Conservation (phyloP, 805 yeast genomes). For the Yarrowia alimentaria region DNA sequence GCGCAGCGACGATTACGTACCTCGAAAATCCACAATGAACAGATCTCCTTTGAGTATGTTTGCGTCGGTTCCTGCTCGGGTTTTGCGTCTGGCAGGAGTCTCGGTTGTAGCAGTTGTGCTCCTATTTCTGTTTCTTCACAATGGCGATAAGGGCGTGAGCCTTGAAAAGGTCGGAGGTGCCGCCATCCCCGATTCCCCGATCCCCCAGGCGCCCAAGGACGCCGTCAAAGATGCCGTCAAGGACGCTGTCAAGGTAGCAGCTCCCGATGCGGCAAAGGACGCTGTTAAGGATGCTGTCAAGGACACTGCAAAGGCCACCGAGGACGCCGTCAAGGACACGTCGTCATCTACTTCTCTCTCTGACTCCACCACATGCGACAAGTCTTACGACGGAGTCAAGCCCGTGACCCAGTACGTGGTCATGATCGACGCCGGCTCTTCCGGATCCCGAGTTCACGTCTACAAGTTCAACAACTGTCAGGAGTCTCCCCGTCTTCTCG, state of each 20-base stretch:
- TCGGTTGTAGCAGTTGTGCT: conserved; percentile 2
- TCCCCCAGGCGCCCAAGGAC: not conserved
- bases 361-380: conserved; percentile 35
- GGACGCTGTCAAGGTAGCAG: too few species aligned
- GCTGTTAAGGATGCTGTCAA: too few species aligned
- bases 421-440: conserved; percentile 97
- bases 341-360: too few species aligned
- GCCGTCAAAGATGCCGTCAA: too few species aligned
- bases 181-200: not conserved
- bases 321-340: too few species aligned
- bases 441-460: conserved; percentile 94
- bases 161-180: not conserved
- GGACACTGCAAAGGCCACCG: too few species aligned
- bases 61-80: conserved; percentile 6
- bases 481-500: conserved; percentile 75
- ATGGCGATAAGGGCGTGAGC: not conserved
- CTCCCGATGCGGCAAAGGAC: too few species aligned
- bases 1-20: conserved; percentile 25
- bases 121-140: conserved; percentile 2
- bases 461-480: conserved; percentile 86
- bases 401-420: conserved; percentile 66
- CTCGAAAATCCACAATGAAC: conserved; percentile 18
- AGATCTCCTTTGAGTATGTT: conserved; percentile 18
- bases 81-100: not conserved
- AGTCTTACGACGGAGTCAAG: conserved; percentile 42